Percentiles rank a stretch among this genome's conserved stretches.
Evolutionary conservation across 2,329 filamentous ascomycete genomes (phyloP).

Genomic region (Alternaria triticina): DNA sequence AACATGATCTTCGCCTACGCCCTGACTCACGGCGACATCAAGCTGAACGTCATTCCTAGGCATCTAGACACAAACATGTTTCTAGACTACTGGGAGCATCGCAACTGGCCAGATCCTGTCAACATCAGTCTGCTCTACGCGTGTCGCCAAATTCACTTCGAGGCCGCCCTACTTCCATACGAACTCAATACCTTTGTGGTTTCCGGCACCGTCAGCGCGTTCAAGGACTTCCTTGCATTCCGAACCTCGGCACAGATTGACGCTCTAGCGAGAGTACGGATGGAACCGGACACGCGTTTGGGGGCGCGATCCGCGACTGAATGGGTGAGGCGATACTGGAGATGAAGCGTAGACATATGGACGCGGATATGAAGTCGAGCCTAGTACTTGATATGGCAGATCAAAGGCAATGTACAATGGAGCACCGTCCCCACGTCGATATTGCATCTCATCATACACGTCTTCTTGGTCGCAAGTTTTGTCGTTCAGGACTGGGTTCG

Average conservation of each 20-base stretch:
- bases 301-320: too few species aligned
- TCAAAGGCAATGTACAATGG: too few species aligned
- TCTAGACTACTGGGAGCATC: background rate
- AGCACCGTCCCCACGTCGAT: too few species aligned
- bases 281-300: too few species aligned
- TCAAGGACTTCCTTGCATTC: rapidly evolving
- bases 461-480: too few species aligned
- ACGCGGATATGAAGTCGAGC: too few species aligned
- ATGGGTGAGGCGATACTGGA: too few species aligned
- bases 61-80: too few species aligned
- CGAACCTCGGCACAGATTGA: rapidly evolving
- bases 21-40: background rate
- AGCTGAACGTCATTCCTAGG: background rate
- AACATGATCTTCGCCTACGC: background rate
- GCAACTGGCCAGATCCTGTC: background rate
- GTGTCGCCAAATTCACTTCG: background rate
- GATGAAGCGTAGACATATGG: too few species aligned
- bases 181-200: background rate
- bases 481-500: too few species aligned
- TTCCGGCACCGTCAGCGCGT: rapidly evolving
- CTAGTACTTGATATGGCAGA: too few species aligned
- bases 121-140: background rate
- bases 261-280: background rate
- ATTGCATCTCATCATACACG: too few species aligned
- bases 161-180: background rate